phyloP scores from a whole-genome alignment of 2,329 filamentous ascomycete species.

The Aureobasidium leucospermi region DNA sequence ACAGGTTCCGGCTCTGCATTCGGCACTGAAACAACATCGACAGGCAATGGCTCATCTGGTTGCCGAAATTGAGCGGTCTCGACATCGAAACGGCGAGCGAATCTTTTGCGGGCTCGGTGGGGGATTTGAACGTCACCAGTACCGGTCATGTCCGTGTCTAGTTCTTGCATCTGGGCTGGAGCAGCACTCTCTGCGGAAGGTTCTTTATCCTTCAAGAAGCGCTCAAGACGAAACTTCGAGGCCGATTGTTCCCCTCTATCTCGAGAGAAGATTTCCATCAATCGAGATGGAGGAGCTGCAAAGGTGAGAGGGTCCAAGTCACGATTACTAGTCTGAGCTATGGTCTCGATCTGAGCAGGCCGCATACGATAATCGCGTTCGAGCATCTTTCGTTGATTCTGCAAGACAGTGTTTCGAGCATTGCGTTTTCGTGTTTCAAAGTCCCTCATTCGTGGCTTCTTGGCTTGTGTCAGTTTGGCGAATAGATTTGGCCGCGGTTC shows the following conservation, averaged over 20 bases:
- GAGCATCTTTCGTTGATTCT: background rate
- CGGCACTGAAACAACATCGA: background rate
- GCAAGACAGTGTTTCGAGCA: background rate
- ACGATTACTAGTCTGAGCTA: background rate
- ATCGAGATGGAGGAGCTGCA: conserved; percentile 4
- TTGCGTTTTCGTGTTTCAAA: background rate
- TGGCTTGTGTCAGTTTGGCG: background rate
- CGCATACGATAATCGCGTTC: conserved; percentile 10
- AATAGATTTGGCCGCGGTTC: background rate
- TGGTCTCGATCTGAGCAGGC: conserved; percentile 8
- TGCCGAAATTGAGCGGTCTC: conserved; percentile 40
- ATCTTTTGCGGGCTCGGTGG: conserved; percentile 23
- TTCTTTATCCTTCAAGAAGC: conserved; percentile 17
- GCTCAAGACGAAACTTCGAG: conserved; percentile 25
- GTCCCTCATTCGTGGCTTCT: background rate
- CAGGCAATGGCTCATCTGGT: conserved; percentile 30
- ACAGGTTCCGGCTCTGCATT: background rate
- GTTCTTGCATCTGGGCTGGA: background rate
- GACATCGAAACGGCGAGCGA: conserved; percentile 40
- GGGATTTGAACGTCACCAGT: conserved; percentile 10
- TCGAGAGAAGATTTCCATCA: conserved; percentile 20
- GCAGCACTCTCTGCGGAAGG: background rate
- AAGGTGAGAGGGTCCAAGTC: conserved; percentile 1
- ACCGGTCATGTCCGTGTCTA: background rate
- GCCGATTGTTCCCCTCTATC: conserved; percentile 1